Evolutionary conservation across 2,329 filamentous ascomycete species (phyloP).

Genomic region (Fusarium oxysporum): DNA sequence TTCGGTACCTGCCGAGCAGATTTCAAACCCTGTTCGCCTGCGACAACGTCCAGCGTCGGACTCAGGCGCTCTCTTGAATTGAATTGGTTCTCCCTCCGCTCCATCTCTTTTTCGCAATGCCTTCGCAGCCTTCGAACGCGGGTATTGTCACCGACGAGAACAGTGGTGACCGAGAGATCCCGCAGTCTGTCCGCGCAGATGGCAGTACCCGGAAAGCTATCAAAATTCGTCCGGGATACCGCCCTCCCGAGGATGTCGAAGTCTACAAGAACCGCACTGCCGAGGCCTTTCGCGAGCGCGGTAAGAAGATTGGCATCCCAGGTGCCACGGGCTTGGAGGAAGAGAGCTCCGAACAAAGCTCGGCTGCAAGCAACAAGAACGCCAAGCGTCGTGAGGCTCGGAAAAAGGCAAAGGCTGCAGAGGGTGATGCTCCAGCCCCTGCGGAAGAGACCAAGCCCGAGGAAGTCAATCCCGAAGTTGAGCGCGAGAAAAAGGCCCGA

Average conservation of each 20-base stretch:
- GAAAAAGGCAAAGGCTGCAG: constrained; percentile 67
- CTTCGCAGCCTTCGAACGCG: constrained; percentile 67
- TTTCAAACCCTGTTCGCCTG: constrained; percentile 15
- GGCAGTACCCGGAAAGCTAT: constrained; percentile 95
- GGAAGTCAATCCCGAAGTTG: constrained; percentile 74
- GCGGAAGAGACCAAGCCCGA: constrained; percentile 50
- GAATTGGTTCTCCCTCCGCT: background rate
- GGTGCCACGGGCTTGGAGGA: constrained; percentile 74
- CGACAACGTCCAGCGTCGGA: constrained; percentile 7
- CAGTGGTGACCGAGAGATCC: constrained; percentile 88
- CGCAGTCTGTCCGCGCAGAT: constrained; percentile 86
- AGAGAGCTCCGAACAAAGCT: constrained; percentile 59
- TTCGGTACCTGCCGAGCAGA: constrained; percentile 35
- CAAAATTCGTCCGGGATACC: constrained; percentile 91
- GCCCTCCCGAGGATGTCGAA: constrained; percentile 94
- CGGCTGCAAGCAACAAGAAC: constrained; percentile 80
- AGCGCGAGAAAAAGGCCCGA: constrained; percentile 92
- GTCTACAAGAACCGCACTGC: constrained; percentile 94
- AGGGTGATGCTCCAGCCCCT: constrained; percentile 60
- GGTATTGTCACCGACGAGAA: constrained; percentile 81
- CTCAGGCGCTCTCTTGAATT: background rate
- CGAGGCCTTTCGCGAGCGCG: constrained; percentile 83
- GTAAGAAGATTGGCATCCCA: constrained; percentile 71
- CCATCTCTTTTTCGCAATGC: constrained; percentile 51
- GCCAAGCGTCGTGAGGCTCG: constrained; percentile 76